These are phyloP conservation scores for Pistacia atlantica DNA, from an alignment of 345 rosid species.

Conservation along the genomic window DNA sequence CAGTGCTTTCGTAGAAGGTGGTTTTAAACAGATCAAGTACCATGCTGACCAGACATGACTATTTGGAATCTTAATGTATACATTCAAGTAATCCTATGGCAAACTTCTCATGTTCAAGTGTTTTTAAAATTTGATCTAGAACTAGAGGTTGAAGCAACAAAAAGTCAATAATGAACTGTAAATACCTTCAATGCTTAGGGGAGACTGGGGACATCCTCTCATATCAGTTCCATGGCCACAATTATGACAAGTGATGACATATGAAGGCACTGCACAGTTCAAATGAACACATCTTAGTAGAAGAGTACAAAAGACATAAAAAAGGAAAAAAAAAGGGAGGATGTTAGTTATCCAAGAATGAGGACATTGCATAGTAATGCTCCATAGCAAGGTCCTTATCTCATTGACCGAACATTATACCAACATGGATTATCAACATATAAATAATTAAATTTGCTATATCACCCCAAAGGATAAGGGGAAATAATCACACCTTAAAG, in stretches of 20 bases:
- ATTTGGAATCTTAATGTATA: background rate
- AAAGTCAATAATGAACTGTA: background rate
- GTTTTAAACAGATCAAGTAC: background rate
- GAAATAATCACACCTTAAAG: background rate
- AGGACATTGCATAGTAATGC: background rate
- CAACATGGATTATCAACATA: background rate
- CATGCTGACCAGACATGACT: background rate
- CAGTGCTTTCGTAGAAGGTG: background rate
- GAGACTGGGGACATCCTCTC: slow-evolving; percentile 95
- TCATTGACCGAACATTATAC: background rate
- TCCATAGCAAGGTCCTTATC: background rate
- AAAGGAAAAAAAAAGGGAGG: background rate
- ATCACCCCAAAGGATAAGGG: background rate
- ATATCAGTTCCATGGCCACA: slow-evolving; percentile 97
- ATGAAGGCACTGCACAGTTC: slow-evolving; percentile 60
- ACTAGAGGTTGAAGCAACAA: background rate
- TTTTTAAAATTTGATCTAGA: background rate
- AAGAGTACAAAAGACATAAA: background rate
- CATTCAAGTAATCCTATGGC: background rate
- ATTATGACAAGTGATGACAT: slow-evolving; percentile 70
- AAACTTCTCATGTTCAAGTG: background rate
- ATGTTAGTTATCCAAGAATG: background rate
- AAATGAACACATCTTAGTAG: slow-evolving; percentile 17
- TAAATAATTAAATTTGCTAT: background rate
- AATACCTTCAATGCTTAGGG: slow-evolving; percentile 68